Evolutionary conservation across 352 stramenopile species (phyloP).

Genomic region (Phytophthora vignae): DNA sequence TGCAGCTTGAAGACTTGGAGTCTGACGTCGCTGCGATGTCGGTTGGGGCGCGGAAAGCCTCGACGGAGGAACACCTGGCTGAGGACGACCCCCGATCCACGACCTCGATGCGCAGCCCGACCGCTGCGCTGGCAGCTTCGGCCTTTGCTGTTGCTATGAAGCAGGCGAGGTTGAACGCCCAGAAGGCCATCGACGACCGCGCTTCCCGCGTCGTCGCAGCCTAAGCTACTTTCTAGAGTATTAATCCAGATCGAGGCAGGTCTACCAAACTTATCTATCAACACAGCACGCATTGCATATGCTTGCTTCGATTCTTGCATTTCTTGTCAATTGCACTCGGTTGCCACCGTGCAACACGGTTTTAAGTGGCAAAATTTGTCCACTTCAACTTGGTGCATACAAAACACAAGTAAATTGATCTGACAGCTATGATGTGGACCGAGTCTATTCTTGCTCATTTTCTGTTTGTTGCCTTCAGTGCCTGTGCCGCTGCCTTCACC

Average conservation of each 20-base stretch:
- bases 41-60: slow-evolving; percentile 22
- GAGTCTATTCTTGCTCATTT: not conserved
- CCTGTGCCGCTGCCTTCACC: not conserved
- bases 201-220: slow-evolving; percentile 44
- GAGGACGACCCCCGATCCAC: slow-evolving; percentile 34
- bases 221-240: slow-evolving; percentile 22
- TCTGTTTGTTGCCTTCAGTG: not conserved
- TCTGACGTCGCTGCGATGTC: slow-evolving; percentile 36
- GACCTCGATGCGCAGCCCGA: slow-evolving; percentile 43
- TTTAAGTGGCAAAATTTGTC: too few relatives aligned
- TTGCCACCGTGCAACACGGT: too few relatives aligned
- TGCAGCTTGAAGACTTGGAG: slow-evolving; percentile 45
- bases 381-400: not conserved
- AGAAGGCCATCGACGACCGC: slow-evolving; percentile 67
- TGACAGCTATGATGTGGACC: not conserved
- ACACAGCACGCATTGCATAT: slow-evolving; percentile 23
- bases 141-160: slow-evolving; percentile 85
- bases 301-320: too few relatives aligned
- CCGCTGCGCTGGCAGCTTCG: slow-evolving; percentile 59
- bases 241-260: slow-evolving; percentile 9
- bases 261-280: slow-evolving; percentile 45
- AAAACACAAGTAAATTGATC: not conserved
- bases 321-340: too few relatives aligned
- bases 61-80: slow-evolving; percentile 15
- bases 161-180: slow-evolving; percentile 74